These are phyloP conservation scores for Phytophthora pini DNA, from an alignment of 352 stramenopile species.

Conservation along the genomic window DNA sequence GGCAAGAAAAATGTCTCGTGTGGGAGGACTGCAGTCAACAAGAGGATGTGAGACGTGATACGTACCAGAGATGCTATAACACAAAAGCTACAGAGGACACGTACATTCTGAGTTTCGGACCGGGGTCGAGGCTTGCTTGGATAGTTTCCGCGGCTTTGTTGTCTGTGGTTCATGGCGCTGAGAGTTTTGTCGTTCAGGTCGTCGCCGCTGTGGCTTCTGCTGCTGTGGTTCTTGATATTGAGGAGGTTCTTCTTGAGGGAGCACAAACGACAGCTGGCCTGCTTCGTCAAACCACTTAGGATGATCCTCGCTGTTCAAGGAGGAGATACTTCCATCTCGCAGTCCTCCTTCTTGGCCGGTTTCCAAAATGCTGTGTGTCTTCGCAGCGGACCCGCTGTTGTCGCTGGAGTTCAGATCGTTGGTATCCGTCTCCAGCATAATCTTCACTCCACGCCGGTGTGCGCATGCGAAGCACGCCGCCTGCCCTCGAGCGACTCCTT, in stretches of 20 bases:
- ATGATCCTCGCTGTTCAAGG: slow-evolving; percentile 21
- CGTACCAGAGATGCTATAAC: neutral
- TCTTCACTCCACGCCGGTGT: slow-evolving; percentile 48
- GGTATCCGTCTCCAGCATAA: slow-evolving; percentile 8
- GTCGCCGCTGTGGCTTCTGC: slow-evolving; percentile 1
- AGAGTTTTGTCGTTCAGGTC: neutral
- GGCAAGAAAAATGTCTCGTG: slow-evolving; percentile 33
- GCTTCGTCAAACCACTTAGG: slow-evolving; percentile 31
- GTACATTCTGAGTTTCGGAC: slow-evolving; percentile 31
- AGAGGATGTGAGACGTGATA: slow-evolving; percentile 3
- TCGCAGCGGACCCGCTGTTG: slow-evolving; percentile 9
- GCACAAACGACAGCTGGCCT: slow-evolving; percentile 18
- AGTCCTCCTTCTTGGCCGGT: slow-evolving; percentile 12
- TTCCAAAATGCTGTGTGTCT: slow-evolving; percentile 20
- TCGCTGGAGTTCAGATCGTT: slow-evolving; percentile 9
- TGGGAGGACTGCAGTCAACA: slow-evolving; percentile 27
- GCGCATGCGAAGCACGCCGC: slow-evolving; percentile 69
- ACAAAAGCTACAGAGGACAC: slow-evolving; percentile 10
- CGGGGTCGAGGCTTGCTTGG: slow-evolving; percentile 10
- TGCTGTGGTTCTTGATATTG: neutral
- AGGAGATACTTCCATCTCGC: slow-evolving; percentile 26
- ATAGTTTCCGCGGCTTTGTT: neutral
- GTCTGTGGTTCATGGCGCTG: neutral
- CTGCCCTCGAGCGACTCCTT: slow-evolving; percentile 39
- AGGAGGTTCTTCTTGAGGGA: slow-evolving; percentile 6